Percentiles rank a stretch among this genome's conserved stretches.
These are phyloP conservation scores for Zasmidium citrigriseum DNA, from an alignment of 2,329 filamentous ascomycete genomes.

Conservation along the genomic window DNA sequence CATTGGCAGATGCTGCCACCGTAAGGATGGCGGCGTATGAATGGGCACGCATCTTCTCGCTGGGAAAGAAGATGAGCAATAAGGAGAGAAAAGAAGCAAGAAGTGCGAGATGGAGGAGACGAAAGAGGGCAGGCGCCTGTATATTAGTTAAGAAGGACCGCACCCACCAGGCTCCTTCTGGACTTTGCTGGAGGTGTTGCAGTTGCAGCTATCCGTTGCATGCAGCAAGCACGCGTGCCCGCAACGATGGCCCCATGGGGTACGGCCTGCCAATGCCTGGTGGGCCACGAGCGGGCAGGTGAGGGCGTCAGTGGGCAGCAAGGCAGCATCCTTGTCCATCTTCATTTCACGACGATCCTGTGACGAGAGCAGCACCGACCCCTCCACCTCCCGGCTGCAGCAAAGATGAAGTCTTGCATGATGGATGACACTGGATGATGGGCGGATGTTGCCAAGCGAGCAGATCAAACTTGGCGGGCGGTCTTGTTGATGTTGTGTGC, in stretches of 20 bases:
- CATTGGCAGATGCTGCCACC: not conserved
- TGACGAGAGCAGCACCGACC: too few relatives aligned
- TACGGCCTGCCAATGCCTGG: not conserved
- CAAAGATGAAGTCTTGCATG: not conserved
- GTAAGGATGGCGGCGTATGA: not conserved
- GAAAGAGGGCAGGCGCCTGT: not conserved
- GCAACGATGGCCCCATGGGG: not conserved
- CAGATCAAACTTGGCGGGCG: not conserved
- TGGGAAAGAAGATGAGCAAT: not conserved
- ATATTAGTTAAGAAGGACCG: not conserved
- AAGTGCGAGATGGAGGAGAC: not conserved
- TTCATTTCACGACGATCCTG: conserved; percentile 1
- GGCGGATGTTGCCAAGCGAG: not conserved
- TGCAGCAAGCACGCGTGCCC: not conserved
- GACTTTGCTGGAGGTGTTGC: not conserved
- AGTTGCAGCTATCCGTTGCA: not conserved
- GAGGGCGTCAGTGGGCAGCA: not conserved
- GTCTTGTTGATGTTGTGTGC: not conserved
- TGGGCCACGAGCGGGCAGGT: not conserved
- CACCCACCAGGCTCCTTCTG: not conserved
- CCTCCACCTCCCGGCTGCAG: not conserved
- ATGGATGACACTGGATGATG: not conserved
- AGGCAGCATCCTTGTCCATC: conserved; percentile 4
- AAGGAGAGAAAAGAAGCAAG: not conserved
- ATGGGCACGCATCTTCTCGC: not conserved